Base-by-base conservation (phyloP, 139 green algal genomes). In the Tetraselmis striata region DNA sequence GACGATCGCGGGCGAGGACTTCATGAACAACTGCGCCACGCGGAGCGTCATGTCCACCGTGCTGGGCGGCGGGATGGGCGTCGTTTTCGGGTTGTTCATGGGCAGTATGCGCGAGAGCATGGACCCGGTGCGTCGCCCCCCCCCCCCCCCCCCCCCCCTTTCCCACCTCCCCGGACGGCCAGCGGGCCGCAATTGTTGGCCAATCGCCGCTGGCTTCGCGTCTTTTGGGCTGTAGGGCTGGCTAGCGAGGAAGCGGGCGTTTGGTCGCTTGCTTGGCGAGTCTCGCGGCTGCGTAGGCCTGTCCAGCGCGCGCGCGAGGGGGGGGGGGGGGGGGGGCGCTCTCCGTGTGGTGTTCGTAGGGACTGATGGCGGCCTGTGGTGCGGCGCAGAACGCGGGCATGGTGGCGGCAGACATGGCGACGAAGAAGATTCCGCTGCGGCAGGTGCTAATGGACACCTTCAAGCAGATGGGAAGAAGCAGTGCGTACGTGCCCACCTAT, bases 1-100 rank as follows among this genome's bases (percentile, higher is more conserved):
- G 45, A 77, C 94, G 74, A 88, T 96, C 28, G 79, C 84, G 11
- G 85, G 91, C 77, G 88, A 97, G 77, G 96, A 98, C 30, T 87
- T 95, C 23, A 97, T 98, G 91, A 96, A 98, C 88, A 98, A 98
- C 82, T 99, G 96, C 88, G 89, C 86, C 0, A 85, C 95, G 18
- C 92, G 94, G 28, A 93, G 91, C 1, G 90, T 90, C 2, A 84
- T 99, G 29, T 92, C 92, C 5, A 86, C 86, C 0, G 93, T 91
- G 0, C 94, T 97, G 90, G 96, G 95, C 2, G 87, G 85, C 5
- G 78, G 84, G 0, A 83, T 95, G 30, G 94, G 94, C 2, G 80
- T 95, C 1, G 87, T 94, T 23, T 98, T 98, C 88, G 94, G 94
- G 1, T n/a, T 97, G 1, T 95, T 97, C 83, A 93, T 93, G 78